Base-by-base conservation (phyloP, 345 rosid genomes). In the Jatropha curcas region DNA sequence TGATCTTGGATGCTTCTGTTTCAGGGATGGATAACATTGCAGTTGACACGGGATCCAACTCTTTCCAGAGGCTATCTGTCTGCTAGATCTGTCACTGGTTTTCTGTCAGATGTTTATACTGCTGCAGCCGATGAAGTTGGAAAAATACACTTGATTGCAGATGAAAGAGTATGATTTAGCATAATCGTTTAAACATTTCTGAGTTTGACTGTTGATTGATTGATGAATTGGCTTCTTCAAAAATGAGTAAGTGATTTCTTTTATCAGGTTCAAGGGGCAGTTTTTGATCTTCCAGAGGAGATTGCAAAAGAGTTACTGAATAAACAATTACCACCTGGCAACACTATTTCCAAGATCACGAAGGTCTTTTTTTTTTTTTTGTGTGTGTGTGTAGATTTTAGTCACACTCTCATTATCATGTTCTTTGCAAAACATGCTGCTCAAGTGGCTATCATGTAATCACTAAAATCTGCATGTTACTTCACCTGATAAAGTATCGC, bases 231-330 rank as follows among this genome's bases (percentile, higher is more conserved):
- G 60, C 65, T 75, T 30, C n/a, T 73, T 2, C 8, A 51, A 61
- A n/a, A 33, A 11, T 51, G 62, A 69, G 63, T 69, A 19, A 28
- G 24, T 71, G 48, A 67, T 75, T 63, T 74, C 65, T 67, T 74
- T 74, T 76, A 31, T 77, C 88, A 94, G 98, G 80, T 92, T 71
- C 98, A 90, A 85, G 98, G 97, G 71, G 97, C 98, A 25, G 93
- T 94, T 73, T 94, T 92, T 77, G 98, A 94, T 86, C 86, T 94
- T 58, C 97, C 98, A 0, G 97, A 92, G 83, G 98, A 94, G 68
- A 88, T 92, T 51, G 97, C 94, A 1, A 92, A 88, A 83, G 91
- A 81, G 80, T 83, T 94, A 70, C 83, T 94, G 69, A 84, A 79
- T 72, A 87, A 75, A 85, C 84, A 88, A 84, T 45, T 83, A 43